These are phyloP conservation scores for Tympanopsis confertula DNA, from an alignment of 2,329 filamentous ascomycete species.

Conservation along the genomic window DNA sequence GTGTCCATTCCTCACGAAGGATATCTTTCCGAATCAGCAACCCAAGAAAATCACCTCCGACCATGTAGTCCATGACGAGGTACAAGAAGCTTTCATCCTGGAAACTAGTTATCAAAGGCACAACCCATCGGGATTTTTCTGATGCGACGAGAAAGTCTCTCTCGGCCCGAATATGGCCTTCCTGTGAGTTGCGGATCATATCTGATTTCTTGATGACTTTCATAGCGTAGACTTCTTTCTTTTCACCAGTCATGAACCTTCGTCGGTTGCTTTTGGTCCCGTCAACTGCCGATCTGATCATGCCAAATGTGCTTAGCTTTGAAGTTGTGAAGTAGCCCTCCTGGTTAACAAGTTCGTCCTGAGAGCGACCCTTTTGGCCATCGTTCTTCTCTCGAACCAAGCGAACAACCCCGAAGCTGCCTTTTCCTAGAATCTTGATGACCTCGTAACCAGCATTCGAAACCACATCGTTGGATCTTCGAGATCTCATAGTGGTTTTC, in stretches of 20 bases:
- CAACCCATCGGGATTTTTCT: constrained; percentile 80
- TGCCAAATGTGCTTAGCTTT: no score
- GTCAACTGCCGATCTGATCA: not conserved
- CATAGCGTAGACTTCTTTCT: constrained; percentile 73
- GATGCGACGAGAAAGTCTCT: constrained; percentile 83
- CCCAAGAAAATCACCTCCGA: constrained; percentile 86
- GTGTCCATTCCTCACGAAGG: constrained; percentile 65
- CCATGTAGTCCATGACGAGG: constrained; percentile 96
- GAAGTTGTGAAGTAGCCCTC: no score
- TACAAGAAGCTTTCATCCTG: constrained; percentile 78
- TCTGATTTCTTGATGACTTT: constrained; percentile 91
- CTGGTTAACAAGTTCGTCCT: not conserved
- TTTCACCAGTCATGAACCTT: not conserved
- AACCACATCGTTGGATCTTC: not conserved
- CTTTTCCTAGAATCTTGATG: constrained; percentile 75
- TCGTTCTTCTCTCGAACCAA: constrained; percentile 59
- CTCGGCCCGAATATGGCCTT: constrained; percentile 83
- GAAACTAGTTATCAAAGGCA: constrained; percentile 78
- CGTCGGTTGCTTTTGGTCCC: not conserved
- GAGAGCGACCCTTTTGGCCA: not conserved
- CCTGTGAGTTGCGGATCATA: constrained; percentile 83
- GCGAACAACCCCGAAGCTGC: constrained; percentile 85
- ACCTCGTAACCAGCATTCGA: constrained; percentile 61
- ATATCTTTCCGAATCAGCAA: constrained; percentile 76
- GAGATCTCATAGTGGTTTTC: not conserved